Percentiles rank a stretch among this genome's conserved stretches.
Evolutionary conservation across 371 early-diverging fungal species (phyloP).

Genomic region (Mucor sp.): DNA sequence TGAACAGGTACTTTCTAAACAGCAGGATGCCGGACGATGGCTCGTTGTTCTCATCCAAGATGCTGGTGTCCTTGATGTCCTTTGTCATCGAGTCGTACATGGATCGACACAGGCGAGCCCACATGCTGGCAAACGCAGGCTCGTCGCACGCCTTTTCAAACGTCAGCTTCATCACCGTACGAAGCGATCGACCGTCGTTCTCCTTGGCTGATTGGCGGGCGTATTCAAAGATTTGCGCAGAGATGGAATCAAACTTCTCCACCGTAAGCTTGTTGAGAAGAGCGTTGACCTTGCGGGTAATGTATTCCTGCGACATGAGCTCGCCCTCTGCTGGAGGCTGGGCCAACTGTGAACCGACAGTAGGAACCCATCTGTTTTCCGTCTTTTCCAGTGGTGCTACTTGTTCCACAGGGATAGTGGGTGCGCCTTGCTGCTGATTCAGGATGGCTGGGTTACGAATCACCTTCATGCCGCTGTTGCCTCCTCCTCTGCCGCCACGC

Average conservation of each 20-base stretch:
- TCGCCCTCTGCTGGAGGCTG: slow-evolving; percentile 38
- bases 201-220: slow-evolving; percentile 71
- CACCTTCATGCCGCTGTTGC: slow-evolving; percentile 36
- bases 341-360: slow-evolving; percentile 14
- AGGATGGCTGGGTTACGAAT: slow-evolving; percentile 41
- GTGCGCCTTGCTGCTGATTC: slow-evolving; percentile 43
- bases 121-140: slow-evolving; percentile 86
- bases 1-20: slow-evolving; percentile 89
- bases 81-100: slow-evolving; percentile 63
- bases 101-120: slow-evolving; percentile 82
- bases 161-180: slow-evolving; percentile 78
- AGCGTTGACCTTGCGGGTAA: slow-evolving; percentile 81
- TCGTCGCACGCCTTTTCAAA: slow-evolving; percentile 97
- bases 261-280: slow-evolving; percentile 94
- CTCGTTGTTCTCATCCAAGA: slow-evolving; percentile 52
- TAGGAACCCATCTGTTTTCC: slow-evolving; percentile 86
- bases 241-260: slow-evolving; percentile 89
- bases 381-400: slow-evolving; percentile 78
- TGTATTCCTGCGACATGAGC: slow-evolving; percentile 57
- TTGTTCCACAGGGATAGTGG: slow-evolving; percentile 62
- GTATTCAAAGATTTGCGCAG: slow-evolving; percentile 78
- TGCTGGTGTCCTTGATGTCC: slow-evolving; percentile 57
- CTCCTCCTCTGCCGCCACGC: slow-evolving; percentile 43
- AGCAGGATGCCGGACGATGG: slow-evolving; percentile 66
- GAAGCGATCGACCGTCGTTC: slow-evolving; percentile 70